A percentile compares a stretch with the other conserved stretches of the same genome.
Evolutionary conservation across 768 basidiomycete genomes (phyloP).

Genomic region (Tremella mesenterica): DNA sequence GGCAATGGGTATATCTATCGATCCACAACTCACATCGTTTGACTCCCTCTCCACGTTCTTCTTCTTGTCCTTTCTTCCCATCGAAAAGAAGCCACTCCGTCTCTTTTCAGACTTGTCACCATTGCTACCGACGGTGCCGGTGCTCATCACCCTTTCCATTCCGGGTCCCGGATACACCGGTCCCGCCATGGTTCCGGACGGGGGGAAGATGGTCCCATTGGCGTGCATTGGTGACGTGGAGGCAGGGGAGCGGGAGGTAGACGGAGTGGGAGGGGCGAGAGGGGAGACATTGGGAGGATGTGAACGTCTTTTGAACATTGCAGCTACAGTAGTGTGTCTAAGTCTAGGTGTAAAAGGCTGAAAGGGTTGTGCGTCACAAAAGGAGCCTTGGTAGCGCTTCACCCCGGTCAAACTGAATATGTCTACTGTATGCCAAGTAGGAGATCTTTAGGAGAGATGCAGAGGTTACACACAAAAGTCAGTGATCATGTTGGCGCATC

Average conservation of each 20-base stretch:
- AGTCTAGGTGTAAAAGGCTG: no score
- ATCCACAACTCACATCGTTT: neutral
- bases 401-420: no score
- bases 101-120: constrained; percentile 21
- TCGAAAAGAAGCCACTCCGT: constrained; percentile 34
- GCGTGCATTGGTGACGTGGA: neutral
- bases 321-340: no score
- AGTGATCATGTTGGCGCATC: no score
- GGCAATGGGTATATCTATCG: no score
- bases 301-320: constrained; percentile 27
- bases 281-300: constrained; percentile 15
- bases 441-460: no score
- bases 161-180: constrained; percentile 3
- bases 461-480: no score
- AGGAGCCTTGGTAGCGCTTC: no score
- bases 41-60: constrained; percentile 6
- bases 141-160: neutral
- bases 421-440: no score
- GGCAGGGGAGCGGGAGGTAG: neutral
- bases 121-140: constrained; percentile 1
- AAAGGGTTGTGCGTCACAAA: no score
- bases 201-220: neutral
- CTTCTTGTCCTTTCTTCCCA: constrained; percentile 24
- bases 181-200: neutral
- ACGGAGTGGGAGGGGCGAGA: neutral